phyloP scores from a whole-genome alignment of 768 basidiomycete genomes.

The Kwoniella sp. region DNA sequence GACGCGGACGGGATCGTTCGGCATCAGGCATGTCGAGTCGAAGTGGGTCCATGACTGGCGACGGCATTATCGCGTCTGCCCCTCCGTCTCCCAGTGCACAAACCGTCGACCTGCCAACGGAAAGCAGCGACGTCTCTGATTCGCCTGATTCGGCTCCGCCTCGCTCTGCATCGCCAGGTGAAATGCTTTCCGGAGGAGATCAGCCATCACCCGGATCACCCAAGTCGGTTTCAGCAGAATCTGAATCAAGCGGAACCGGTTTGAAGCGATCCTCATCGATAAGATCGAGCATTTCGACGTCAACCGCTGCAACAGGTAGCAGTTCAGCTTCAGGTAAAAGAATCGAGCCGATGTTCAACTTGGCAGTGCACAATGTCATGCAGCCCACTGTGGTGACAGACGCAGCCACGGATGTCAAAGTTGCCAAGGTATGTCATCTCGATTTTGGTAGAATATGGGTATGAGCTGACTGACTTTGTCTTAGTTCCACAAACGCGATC shows the following conservation, averaged over 20 bases:
- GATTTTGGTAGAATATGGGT: background rate
- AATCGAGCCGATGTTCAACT: slow-evolving; percentile 54
- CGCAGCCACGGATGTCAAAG: slow-evolving; percentile 53
- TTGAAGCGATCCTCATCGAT: slow-evolving; percentile 22
- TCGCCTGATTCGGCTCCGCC: slow-evolving; percentile 5
- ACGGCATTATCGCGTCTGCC: slow-evolving; percentile 9
- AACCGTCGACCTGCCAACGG: slow-evolving; percentile 13
- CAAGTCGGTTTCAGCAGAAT: slow-evolving; percentile 6
- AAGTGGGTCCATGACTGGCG: slow-evolving; percentile 10
- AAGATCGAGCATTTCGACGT: slow-evolving; percentile 29
- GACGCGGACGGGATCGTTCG: slow-evolving; percentile 30
- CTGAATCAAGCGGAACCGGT: slow-evolving; percentile 6
- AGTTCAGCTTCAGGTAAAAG: slow-evolving; percentile 32
- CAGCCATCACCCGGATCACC: slow-evolving; percentile 11
- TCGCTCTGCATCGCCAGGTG: background rate
- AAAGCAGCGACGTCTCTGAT: slow-evolving; percentile 10
- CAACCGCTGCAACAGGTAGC: slow-evolving; percentile 26
- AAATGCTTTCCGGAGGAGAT: background rate
- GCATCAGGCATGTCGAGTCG: slow-evolving; percentile 16
- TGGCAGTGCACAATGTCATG: slow-evolving; percentile 55
- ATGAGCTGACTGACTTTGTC: background rate
- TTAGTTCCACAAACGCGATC: slow-evolving; percentile 49
- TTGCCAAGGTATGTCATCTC: slow-evolving; percentile 58
- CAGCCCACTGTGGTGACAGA: slow-evolving; percentile 53
- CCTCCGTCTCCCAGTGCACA: slow-evolving; percentile 7